Percentiles rank a stretch among this genome's conserved stretches.
These are phyloP conservation scores for Casuarina cunninghamiana DNA, from an alignment of 306 rosid species.

Conservation along the genomic window DNA sequence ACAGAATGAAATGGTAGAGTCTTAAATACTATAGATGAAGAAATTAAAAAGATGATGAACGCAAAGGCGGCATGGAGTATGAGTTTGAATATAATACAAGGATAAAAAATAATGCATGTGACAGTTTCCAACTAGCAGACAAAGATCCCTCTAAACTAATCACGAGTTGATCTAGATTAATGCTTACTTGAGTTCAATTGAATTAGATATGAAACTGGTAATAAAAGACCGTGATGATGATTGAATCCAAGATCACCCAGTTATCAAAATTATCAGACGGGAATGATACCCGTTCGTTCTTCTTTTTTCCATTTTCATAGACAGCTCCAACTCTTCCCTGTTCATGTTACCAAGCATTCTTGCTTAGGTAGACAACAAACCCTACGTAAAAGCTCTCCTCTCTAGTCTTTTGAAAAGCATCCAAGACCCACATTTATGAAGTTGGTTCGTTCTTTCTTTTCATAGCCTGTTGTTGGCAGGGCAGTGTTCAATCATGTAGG, in stretches of 20 bases:
- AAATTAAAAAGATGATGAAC: background rate
- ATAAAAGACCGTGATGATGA: background rate
- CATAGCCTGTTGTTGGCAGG: background rate
- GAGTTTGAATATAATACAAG: background rate
- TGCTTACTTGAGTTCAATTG: background rate
- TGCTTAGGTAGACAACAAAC: too few relatives aligned
- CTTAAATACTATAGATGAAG: background rate
- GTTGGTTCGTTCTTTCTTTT: background rate
- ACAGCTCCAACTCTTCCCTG: too few relatives aligned
- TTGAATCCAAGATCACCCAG: background rate
- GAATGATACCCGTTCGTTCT: too few relatives aligned
- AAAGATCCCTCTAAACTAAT: background rate
- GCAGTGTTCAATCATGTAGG: background rate
- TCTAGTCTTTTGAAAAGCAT: background rate
- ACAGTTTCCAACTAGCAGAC: background rate
- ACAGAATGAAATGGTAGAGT: background rate
- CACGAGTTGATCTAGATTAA: background rate
- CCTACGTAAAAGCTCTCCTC: background rate
- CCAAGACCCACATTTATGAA: background rate
- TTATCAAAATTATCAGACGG: background rate
- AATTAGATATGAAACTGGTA: too few relatives aligned
- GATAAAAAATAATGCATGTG: background rate
- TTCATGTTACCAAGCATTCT: too few relatives aligned
- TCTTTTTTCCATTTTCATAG: too few relatives aligned
- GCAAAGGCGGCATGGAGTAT: background rate